phyloP scores from a whole-genome alignment of 1,284 basidiomycete species.

The Nidula niveotomentosa region DNA sequence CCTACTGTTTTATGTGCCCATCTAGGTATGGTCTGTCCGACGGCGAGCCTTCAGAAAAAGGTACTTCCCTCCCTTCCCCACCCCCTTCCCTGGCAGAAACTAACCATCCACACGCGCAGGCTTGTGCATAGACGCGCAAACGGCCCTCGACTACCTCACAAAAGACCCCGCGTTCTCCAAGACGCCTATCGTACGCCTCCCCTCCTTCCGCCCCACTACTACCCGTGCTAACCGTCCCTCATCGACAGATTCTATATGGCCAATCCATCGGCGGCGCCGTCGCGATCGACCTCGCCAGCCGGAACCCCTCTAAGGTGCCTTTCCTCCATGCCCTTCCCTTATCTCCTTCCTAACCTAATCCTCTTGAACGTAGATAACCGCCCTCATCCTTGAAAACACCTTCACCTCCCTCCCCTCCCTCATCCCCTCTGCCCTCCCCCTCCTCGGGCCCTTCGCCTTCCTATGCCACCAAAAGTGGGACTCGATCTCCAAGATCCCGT shows the following conservation, averaged over 20 bases:
- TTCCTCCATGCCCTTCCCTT: neutral
- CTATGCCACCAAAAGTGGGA: conserved; percentile 94
- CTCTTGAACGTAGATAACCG: conserved; percentile 51
- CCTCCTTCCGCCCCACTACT: conserved; percentile 2
- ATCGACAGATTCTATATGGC: conserved; percentile 74
- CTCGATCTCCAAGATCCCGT: conserved; percentile 67
- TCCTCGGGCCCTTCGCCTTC: conserved; percentile 77
- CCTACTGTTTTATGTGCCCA: conserved; percentile 38
- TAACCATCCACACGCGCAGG: conserved; percentile 37
- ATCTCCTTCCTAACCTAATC: neutral
- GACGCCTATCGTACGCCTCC: conserved; percentile 60
- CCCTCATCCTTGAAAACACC: conserved; percentile 92
- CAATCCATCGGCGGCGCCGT: conserved; percentile 98
- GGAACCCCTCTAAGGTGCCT: conserved; percentile 70
- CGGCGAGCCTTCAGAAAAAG: conserved; percentile 82
- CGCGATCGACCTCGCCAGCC: conserved; percentile 82
- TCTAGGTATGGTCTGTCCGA: conserved; percentile 81
- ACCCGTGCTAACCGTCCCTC: conserved; percentile 8
- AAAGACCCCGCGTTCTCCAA: conserved; percentile 68
- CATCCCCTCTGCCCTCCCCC: conserved; percentile 81
- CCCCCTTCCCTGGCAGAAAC: neutral
- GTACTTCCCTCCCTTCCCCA: conserved; percentile 29
- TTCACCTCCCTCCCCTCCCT: conserved; percentile 82
- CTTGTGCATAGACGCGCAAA: conserved; percentile 79
- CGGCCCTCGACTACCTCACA: conserved; percentile 76